Evolutionary conservation across 805 yeast genomes (phyloP).

Genomic region (Teunomyces pallodes): DNA sequence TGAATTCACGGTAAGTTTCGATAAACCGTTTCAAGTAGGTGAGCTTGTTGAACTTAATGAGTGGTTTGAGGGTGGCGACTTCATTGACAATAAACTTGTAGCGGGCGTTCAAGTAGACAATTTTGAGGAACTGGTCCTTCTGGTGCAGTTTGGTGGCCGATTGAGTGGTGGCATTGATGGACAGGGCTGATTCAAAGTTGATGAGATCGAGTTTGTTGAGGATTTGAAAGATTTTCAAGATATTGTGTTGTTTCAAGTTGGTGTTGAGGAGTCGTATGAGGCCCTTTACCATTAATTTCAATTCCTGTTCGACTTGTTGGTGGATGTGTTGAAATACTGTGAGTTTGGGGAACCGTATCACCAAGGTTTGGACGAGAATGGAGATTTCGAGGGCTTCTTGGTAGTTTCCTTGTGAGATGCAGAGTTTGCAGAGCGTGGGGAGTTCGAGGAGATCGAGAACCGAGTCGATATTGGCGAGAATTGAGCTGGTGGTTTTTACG

Average conservation of each 20-base stretch:
- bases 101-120: constrained; percentile 66
- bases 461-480: constrained; percentile 63
- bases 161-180: constrained; percentile 1
- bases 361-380: constrained; percentile 65
- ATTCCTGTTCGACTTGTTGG: constrained; percentile 51
- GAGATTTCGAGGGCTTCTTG: constrained; percentile 87
- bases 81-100: constrained; percentile 65
- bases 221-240: constrained; percentile 75
- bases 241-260: constrained; percentile 72
- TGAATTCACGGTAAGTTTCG: constrained; percentile 81
- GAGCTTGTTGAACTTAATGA: constrained; percentile 50
- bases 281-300: constrained; percentile 65
- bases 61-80: constrained; percentile 53
- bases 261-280: constrained; percentile 69
- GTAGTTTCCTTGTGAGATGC: constrained; percentile 82
- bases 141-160: constrained; percentile 7
- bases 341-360: constrained; percentile 65
- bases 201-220: constrained; percentile 51
- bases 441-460: constrained; percentile 77
- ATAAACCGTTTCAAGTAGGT: constrained; percentile 73
- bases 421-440: constrained; percentile 79
- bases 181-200: constrained; percentile 4
- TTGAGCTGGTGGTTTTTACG: constrained; percentile 26
- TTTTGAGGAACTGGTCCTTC: constrained; percentile 32
- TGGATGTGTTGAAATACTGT: constrained; percentile 50